phyloP scores from a whole-genome alignment of 352 stramenopile species.

The Thraustotheca clavata region DNA sequence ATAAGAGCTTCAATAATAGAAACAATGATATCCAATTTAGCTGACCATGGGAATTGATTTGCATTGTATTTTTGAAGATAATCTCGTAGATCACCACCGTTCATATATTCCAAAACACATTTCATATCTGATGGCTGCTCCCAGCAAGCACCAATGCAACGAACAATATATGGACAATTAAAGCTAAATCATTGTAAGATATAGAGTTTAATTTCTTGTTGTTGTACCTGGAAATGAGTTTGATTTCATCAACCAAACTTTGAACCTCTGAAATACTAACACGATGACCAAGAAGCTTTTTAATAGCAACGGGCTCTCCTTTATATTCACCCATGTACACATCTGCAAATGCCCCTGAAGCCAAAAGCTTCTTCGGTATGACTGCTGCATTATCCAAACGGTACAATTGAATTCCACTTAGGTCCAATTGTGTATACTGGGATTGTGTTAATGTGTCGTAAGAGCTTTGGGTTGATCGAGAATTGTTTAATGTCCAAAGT shows the following conservation, averaged over 20 bases:
- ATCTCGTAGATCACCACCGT: constrained; percentile 7
- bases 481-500: background rate
- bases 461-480: constrained; percentile 17
- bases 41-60: constrained; percentile 1
- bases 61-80: background rate
- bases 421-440: background rate
- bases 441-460: background rate
- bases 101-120: constrained; percentile 16
- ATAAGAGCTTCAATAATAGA: background rate
- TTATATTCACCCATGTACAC: constrained; percentile 20
- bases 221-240: constrained; percentile 16
- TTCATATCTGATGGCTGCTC: constrained; percentile 20
- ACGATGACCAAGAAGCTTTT: constrained; percentile 11
- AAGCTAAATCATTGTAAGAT: constrained; percentile 7
- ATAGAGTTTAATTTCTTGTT: background rate
- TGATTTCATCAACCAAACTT: constrained; percentile 20
- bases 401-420: constrained; percentile 4
- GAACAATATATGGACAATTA: constrained; percentile 9
- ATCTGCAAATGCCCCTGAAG: constrained; percentile 14
- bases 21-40: background rate
- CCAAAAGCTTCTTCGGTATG: background rate
- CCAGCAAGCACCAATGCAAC: constrained; percentile 8
- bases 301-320: constrained; percentile 15
- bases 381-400: background rate
- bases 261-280: constrained; percentile 6